phyloP scores from a whole-genome alignment of 257 asterid genomes.

The Gynochthodes officinalis region DNA sequence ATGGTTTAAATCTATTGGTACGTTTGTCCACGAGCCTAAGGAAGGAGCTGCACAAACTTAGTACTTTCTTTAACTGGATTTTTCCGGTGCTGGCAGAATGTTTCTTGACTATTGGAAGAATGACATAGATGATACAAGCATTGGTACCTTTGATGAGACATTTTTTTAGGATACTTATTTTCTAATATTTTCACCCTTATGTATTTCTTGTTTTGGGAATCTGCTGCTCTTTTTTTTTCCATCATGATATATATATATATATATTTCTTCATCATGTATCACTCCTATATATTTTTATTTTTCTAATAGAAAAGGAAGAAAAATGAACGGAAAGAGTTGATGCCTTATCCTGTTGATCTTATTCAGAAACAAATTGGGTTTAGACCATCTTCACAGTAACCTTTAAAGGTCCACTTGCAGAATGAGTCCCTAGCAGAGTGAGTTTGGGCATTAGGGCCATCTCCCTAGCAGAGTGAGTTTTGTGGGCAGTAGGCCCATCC shows the following conservation, averaged over 20 bases:
- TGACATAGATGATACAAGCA: background rate
- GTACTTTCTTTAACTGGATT: background rate
- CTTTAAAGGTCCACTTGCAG: no score
- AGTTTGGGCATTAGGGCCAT: no score
- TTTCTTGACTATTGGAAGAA: background rate
- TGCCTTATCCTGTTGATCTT: no score
- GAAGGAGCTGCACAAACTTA: conserved; percentile 14
- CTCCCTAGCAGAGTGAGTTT: no score
- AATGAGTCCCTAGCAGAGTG: no score
- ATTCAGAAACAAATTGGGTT: no score
- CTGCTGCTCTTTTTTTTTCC: background rate
- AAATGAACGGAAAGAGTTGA: no score
- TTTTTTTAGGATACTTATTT: background rate
- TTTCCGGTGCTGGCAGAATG: background rate
- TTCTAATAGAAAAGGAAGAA: no score
- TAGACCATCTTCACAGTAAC: no score
- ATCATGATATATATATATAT: background rate
- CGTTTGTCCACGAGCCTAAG: conserved; percentile 13
- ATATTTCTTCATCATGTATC: background rate
- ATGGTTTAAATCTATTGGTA: conserved; percentile 28
- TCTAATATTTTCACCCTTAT: background rate
- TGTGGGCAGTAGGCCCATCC: no score
- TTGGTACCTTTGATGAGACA: background rate
- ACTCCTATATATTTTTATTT: no score
- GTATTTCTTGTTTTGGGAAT: background rate